These are phyloP conservation scores for Allium fistulosum DNA, from an alignment of 106 monocot species.

Conservation along the genomic window DNA sequence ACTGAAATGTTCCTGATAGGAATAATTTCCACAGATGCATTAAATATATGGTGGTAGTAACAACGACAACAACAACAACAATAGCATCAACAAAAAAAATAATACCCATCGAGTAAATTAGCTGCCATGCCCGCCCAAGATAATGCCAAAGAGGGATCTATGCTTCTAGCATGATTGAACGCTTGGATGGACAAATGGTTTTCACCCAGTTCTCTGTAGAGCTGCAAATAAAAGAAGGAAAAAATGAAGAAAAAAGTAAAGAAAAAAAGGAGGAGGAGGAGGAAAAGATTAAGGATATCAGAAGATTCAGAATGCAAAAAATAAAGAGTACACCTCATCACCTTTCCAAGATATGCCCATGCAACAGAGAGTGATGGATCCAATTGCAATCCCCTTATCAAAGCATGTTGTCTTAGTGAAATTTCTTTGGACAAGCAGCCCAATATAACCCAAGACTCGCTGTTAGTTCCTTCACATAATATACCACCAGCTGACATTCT, in stretches of 20 bases:
- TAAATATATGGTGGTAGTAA: too few relatives aligned
- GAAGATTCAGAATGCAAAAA: constrained; percentile 5
- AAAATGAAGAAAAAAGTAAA: too few relatives aligned
- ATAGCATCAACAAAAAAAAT: constrained; percentile 3
- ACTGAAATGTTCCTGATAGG: constrained; percentile 25
- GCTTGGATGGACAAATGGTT: constrained; percentile 62
- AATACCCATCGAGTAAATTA: constrained; percentile 43
- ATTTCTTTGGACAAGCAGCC: constrained; percentile 51
- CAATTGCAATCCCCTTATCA: constrained; percentile 79
- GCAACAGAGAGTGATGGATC: constrained; percentile 69
- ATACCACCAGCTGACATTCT: constrained; percentile 76
- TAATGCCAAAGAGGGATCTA: constrained; percentile 89
- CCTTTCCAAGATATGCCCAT: constrained; percentile 97
- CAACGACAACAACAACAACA: too few relatives aligned
- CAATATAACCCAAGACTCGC: constrained; percentile 70
- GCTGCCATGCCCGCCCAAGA: constrained; percentile 96
- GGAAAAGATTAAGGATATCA: background rate
- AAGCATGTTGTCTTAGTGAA: constrained; percentile 81
- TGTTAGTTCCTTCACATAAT: constrained; percentile 61
- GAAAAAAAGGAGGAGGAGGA: too few relatives aligned
- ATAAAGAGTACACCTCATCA: constrained; percentile 12
- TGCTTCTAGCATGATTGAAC: constrained; percentile 94
- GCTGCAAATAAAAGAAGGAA: constrained; percentile 30
- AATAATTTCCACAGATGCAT: too few relatives aligned
- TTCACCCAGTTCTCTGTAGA: constrained; percentile 69